phyloP scores from a whole-genome alignment of 805 yeast species.

The Pichia gijzeniarum region DNA sequence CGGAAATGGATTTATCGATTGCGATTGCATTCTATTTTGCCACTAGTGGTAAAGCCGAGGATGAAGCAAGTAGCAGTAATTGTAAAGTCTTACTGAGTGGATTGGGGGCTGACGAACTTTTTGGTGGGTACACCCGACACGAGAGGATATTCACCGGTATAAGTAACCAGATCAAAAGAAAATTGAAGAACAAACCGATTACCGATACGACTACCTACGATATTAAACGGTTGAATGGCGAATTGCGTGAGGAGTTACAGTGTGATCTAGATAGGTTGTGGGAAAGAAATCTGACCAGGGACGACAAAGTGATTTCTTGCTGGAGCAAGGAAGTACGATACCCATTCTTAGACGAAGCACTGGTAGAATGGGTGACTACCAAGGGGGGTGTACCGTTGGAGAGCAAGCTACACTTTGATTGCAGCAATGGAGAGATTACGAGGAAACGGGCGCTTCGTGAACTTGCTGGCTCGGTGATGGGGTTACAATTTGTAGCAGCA shows the following conservation, averaged over 20 bases:
- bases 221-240: constrained; percentile 24
- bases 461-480: constrained; percentile 40
- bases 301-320: constrained; percentile 76
- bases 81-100: constrained; percentile 82
- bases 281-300: constrained; percentile 79
- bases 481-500: constrained; percentile 45
- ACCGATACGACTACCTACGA: constrained; percentile 16
- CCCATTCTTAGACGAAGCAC: constrained; percentile 67
- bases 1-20: constrained; percentile 94
- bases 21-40: constrained; percentile 96
- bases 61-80: constrained; percentile 30
- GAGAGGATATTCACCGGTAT: constrained; percentile 40
- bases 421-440: constrained; percentile 29
- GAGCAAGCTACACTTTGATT: constrained; percentile 34
- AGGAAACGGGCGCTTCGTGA: constrained; percentile 54
- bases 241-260: constrained; percentile 53
- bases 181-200: constrained; percentile 18
- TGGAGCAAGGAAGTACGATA: constrained; percentile 91
- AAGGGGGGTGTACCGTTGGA: constrained; percentile 40
- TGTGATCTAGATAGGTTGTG: constrained; percentile 70
- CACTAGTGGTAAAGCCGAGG: constrained; percentile 47
- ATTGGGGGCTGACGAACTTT: constrained; percentile 93
- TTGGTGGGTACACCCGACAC: constrained; percentile 93
- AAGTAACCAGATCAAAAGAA: constrained; percentile 21
- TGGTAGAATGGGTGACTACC: constrained; percentile 44